Percentiles rank a stretch among this genome's conserved stretches.
These are phyloP conservation scores for Phyllosticta ampelicida DNA, from an alignment of 2,329 filamentous ascomycete genomes.

Conservation along the genomic window DNA sequence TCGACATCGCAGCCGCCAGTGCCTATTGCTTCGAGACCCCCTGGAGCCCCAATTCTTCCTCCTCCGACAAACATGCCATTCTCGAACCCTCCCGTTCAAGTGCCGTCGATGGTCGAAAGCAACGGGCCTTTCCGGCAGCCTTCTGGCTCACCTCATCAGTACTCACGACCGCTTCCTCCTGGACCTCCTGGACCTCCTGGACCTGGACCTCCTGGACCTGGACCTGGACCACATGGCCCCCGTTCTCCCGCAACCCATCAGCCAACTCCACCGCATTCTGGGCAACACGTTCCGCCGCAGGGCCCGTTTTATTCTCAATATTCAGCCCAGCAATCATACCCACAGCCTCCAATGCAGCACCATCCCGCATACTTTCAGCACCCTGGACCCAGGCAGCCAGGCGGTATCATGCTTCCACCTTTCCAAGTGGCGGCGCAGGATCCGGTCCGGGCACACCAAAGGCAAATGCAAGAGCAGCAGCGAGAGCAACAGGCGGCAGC, in stretches of 20 bases:
- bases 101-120: conserved; percentile 17
- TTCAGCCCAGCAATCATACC: conserved; percentile 19
- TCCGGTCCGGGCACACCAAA: conserved; percentile 23
- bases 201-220: conserved; percentile 6
- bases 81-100: conserved; percentile 14
- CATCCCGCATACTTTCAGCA: conserved; percentile 25
- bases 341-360: conserved; percentile 23
- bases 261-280: conserved; percentile 20
- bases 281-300: conserved; percentile 20
- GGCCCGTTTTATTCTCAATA: conserved; percentile 23
- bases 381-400: conserved; percentile 9
- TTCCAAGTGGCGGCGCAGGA: conserved; percentile 38
- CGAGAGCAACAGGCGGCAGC: not conserved
- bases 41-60: conserved; percentile 16
- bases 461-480: conserved; percentile 17
- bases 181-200: conserved; percentile 16
- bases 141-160: conserved; percentile 20
- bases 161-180: conserved; percentile 12
- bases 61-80: conserved; percentile 25
- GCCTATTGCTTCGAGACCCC: not conserved
- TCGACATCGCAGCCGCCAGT: conserved; percentile 11
- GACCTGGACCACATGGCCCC: conserved; percentile 10
- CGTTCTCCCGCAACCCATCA: conserved; percentile 18
- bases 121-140: conserved; percentile 19
- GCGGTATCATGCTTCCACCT: conserved; percentile 38